Evolutionary conservation across 2,329 filamentous ascomycete genomes (phyloP).

Genomic region (Reticulascus tulasneorum): DNA sequence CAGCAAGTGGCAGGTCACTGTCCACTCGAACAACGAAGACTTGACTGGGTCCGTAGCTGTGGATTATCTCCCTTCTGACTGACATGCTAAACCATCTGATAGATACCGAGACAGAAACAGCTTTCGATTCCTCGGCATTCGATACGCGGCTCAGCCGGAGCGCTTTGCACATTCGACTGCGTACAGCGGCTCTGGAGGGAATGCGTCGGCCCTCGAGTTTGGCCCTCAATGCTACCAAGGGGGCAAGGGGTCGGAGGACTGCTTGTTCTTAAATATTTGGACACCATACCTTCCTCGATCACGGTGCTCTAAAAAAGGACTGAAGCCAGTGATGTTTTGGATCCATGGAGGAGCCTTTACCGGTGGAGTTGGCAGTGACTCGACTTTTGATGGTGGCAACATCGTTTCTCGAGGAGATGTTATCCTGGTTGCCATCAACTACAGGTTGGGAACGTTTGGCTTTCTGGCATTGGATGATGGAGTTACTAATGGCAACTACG

Average conservation of each 20-base stretch:
- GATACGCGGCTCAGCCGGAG: slow-evolving; percentile 32
- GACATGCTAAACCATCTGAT: slow-evolving; percentile 3
- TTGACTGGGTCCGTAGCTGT: too few relatives aligned
- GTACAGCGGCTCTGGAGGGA: slow-evolving; percentile 24
- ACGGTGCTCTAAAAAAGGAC: slow-evolving; percentile 21
- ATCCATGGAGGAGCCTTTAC: slow-evolving; percentile 40
- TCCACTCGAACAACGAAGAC: slow-evolving; percentile 33
- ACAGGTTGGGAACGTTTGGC: slow-evolving; percentile 54
- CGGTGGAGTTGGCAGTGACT: slow-evolving; percentile 35
- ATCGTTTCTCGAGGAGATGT: slow-evolving; percentile 41
- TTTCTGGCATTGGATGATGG: slow-evolving; percentile 51
- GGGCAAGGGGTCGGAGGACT: slow-evolving; percentile 32
- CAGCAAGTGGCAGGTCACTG: slow-evolving; percentile 30
- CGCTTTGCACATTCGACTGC: slow-evolving; percentile 34
- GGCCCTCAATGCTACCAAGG: slow-evolving; percentile 32
- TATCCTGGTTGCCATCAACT: slow-evolving; percentile 57
- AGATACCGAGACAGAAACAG: slow-evolving; percentile 41
- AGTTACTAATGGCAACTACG: slow-evolving; percentile 43
- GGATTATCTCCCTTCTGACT: too few relatives aligned
- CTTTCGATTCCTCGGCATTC: slow-evolving; percentile 44
- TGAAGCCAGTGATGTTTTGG: slow-evolving; percentile 44
- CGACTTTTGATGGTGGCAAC: slow-evolving; percentile 41
- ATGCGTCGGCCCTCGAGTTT: slow-evolving; percentile 23
- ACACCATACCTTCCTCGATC: slow-evolving; percentile 33
- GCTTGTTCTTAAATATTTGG: slow-evolving; percentile 42